Base-by-base conservation (phyloP, 441 rosid species). In the Bruguiera hainesii region DNA sequence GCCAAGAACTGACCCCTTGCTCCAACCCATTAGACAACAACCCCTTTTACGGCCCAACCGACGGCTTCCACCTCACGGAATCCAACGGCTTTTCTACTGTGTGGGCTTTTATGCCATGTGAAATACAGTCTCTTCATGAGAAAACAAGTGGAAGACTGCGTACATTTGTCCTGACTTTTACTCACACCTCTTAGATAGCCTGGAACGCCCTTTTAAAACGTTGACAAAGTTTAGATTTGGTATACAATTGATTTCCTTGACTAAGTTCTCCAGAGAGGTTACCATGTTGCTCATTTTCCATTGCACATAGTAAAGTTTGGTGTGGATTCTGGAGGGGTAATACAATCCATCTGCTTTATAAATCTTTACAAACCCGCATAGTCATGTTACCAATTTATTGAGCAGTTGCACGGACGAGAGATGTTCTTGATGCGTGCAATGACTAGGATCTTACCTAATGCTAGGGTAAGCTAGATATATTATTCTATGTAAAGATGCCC, bases 11-110 rank as follows among this genome's bases (percentile, higher is more conserved):
- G 71, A 73, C 71, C 13, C 39, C 81, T 9, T 72, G 46, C 61
- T 59, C 68, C 23, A 89, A 86, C 69, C 98, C 96, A 7, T 82
- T 93, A 4, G 81, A 88, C 2, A 78, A 56, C 16, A 89, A 87
- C 65, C 73, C 76, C 11, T 85, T 78, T 70, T 93, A 80, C 80
- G 90, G 59, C 69, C 90, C 93, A 4, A 62, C 80, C 1, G 56
- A 75, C 10, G 88, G 87, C 68, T 91, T 93, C 84, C 91, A 93
- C 86, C 30, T 93, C 63, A 39, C 71, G 61, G 67, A 76, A 18
- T 69, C 84, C 35, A 96, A 91, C 73, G 67, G 81, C 75, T 60
- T 93, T 11, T 13, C 48, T 13, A 3, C 18, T 2, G 48, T 3
- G 18, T 42, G 48, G 16, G 46, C 13, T 39, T 10, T 11, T 39